These are phyloP conservation scores for Neofusicoccum parvum DNA, from an alignment of 2,329 filamentous ascomycete species.

Conservation along the genomic window DNA sequence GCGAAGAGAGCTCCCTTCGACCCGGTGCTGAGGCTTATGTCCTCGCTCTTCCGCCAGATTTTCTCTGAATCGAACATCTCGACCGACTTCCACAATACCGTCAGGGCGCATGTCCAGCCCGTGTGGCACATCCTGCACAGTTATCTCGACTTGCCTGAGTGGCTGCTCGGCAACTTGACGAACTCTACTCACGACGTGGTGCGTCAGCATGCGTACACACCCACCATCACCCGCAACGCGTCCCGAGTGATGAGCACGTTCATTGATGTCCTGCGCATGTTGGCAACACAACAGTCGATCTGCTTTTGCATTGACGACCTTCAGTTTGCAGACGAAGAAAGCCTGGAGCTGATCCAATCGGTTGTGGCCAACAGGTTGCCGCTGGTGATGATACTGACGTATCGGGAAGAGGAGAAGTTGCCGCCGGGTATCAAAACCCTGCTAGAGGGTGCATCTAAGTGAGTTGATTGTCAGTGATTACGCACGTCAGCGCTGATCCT, in stretches of 20 bases:
- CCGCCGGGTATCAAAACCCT: conserved; percentile 40
- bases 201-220: conserved; percentile 25
- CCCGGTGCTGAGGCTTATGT: conserved; percentile 62
- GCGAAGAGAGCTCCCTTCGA: conserved; percentile 63
- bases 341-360: conserved; percentile 77
- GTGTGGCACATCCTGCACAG: conserved; percentile 60
- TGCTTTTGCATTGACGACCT: conserved; percentile 88
- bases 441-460: conserved; percentile 35
- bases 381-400: conserved; percentile 78
- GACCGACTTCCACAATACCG: conserved; percentile 62
- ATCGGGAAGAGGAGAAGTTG: conserved; percentile 44
- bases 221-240: conserved; percentile 22
- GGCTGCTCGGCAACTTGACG: conserved; percentile 48
- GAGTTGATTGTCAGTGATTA: neutral
- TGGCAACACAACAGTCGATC: conserved; percentile 82
- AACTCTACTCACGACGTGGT: conserved; percentile 29
- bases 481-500: neutral
- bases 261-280: conserved; percentile 78
- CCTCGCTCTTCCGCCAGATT: conserved; percentile 64
- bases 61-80: conserved; percentile 66
- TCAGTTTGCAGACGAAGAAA: conserved; percentile 88
- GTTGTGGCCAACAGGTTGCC: conserved; percentile 78
- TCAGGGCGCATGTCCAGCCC: conserved; percentile 57
- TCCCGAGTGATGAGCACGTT: conserved; percentile 80
- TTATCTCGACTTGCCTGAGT: conserved; percentile 68